Percentiles rank a stretch among this genome's conserved stretches.
These are phyloP conservation scores for Avena atlantica DNA, from an alignment of 176 grass and related monocot species.

Conservation along the genomic window DNA sequence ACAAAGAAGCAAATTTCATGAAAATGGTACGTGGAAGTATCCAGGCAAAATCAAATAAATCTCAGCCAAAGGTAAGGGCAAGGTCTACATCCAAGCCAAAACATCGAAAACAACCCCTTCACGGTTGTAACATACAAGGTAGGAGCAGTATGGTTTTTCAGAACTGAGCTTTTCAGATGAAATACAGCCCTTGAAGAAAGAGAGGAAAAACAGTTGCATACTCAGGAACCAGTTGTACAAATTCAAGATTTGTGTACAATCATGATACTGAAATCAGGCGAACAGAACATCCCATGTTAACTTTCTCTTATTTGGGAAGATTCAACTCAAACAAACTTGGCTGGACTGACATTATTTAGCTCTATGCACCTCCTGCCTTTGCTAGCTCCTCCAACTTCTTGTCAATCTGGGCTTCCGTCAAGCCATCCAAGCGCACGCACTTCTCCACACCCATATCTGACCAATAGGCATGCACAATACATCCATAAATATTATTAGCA, in stretches of 20 bases:
- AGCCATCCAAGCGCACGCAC: constrained; percentile 65
- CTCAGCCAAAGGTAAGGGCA: not conserved
- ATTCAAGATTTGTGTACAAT: constrained; percentile 5
- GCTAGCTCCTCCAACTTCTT: constrained; percentile 73
- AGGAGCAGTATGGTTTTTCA: not conserved
- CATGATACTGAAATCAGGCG: constrained; percentile 2
- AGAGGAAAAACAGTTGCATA: not conserved
- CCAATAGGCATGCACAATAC: constrained; percentile 2
- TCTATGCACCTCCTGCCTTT: constrained; percentile 43
- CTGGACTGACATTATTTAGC: constrained; percentile 2
- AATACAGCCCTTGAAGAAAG: not conserved
- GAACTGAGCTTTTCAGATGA: not conserved
- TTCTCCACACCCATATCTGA: constrained; percentile 78
- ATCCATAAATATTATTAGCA: not conserved
- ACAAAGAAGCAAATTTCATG: not conserved
- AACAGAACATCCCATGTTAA: not conserved
- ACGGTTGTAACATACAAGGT: not conserved
- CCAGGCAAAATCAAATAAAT: not conserved
- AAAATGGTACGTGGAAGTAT: not conserved
- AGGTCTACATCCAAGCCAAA: not conserved
- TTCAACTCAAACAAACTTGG: not conserved
- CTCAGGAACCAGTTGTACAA: not conserved
- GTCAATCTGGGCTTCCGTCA: constrained; percentile 68
- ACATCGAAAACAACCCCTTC: not conserved
- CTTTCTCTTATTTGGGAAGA: constrained; percentile 44